Percentiles rank a stretch among this genome's conserved stretches.
Conservation (phyloP, 805 yeast species). For the Cyberlindnera xylosilytica region DNA sequence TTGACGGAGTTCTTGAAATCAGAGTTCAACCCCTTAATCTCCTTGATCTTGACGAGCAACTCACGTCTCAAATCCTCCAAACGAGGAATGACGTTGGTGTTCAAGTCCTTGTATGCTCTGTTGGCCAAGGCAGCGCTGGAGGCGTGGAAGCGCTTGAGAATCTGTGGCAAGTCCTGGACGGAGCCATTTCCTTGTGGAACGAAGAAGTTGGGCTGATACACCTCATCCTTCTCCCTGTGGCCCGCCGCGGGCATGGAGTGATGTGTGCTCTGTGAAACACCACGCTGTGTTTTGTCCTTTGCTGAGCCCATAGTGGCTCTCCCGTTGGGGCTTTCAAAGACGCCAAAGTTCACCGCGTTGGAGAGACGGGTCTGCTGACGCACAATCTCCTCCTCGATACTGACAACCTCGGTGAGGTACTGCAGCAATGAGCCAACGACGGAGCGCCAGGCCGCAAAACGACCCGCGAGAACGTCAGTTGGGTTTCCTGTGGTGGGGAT, state of each 20-base stretch:
- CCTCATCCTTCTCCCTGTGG: conserved; percentile 15
- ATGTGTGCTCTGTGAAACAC: conserved; percentile 7
- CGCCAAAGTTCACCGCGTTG: conserved; percentile 61
- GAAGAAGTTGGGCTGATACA: conserved; percentile 44
- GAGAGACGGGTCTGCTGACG: conserved; percentile 79
- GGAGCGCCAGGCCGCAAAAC: conserved; percentile 85
- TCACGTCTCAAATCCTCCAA: conserved; percentile 71
- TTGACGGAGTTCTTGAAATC: conserved; percentile 79
- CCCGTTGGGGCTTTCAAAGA: conserved; percentile 17
- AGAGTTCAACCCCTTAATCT: conserved; percentile 74
- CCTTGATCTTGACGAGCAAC: conserved; percentile 78
- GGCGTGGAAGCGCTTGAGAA: conserved; percentile 63
- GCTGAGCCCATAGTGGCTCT: background rate
- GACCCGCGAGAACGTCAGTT: conserved; percentile 77
- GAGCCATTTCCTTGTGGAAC: conserved; percentile 77
- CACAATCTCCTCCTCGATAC: conserved; percentile 84
- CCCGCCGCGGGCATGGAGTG: conserved; percentile 30
- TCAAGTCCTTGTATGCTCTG: conserved; percentile 57
- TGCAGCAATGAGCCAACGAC: conserved; percentile 70
- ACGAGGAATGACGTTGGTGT: conserved; percentile 58
- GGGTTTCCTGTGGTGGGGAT: conserved; percentile 70
- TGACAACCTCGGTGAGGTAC: conserved; percentile 75
- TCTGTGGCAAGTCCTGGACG: conserved; percentile 76
- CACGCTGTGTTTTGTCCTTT: conserved; percentile 1
- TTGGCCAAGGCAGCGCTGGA: conserved; percentile 57